phyloP scores from a whole-genome alignment of 2,329 filamentous ascomycete genomes.

The Phyllosticta citrichinensis region DNA sequence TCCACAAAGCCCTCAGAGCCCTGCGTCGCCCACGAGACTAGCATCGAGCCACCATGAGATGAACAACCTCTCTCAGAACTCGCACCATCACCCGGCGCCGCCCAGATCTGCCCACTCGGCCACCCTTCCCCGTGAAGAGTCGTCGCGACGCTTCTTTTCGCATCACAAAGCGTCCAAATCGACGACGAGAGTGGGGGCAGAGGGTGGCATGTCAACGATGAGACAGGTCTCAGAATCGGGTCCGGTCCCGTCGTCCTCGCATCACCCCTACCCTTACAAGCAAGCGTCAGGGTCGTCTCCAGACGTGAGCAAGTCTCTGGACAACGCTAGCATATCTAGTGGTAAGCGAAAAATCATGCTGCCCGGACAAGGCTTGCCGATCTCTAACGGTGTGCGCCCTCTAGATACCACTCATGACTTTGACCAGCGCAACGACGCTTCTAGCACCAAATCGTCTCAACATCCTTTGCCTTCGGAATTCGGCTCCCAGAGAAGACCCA shows the following conservation, averaged over 20 bases:
- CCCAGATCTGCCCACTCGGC: conserved; percentile 16
- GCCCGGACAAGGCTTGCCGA: neutral
- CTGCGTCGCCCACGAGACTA: conserved; percentile 15
- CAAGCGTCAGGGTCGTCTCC: conserved; percentile 38
- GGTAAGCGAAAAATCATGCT: conserved; percentile 9
- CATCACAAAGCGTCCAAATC: conserved; percentile 40
- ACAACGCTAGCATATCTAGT: conserved; percentile 13
- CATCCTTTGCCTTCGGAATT: neutral
- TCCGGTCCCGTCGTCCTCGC: conserved; percentile 26
- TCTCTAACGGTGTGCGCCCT: neutral
- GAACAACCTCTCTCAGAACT: conserved; percentile 3
- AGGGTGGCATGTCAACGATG: conserved; percentile 14
- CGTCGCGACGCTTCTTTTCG: conserved; percentile 34
- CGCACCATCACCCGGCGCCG: neutral
- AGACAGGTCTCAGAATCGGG: conserved; percentile 25
- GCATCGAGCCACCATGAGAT: conserved; percentile 8
- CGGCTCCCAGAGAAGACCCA: neutral
- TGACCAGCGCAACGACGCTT: conserved; percentile 5
- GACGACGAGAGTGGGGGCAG: conserved; percentile 26
- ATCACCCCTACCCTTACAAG: conserved; percentile 34
- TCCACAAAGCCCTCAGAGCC: conserved; percentile 21
- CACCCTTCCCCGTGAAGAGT: conserved; percentile 26
- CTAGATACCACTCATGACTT: conserved; percentile 8
- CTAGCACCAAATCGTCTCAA: neutral
- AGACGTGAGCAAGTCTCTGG: conserved; percentile 32